phyloP scores from a whole-genome alignment of 352 stramenopile species.

The Phytophthora multivora region DNA sequence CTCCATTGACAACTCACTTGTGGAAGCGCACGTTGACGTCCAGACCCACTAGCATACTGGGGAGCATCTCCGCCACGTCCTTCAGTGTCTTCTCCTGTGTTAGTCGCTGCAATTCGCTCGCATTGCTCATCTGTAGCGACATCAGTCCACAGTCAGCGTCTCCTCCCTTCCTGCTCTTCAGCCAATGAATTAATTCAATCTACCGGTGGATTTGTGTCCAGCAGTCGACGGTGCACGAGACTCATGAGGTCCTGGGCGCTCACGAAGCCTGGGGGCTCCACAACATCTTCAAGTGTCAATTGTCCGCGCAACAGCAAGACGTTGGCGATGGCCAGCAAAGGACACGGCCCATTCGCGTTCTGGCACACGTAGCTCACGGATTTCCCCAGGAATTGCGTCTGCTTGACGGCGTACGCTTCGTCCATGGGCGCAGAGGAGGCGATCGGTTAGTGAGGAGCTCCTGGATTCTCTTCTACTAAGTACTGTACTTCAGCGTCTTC shows the following conservation, averaged over 20 bases:
- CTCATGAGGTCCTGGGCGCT: slow-evolving; percentile 91
- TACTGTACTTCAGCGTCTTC: background rate
- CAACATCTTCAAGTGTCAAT: slow-evolving; percentile 74
- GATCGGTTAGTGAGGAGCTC: background rate
- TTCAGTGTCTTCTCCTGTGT: slow-evolving; percentile 88
- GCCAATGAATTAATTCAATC: background rate
- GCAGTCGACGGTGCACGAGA: slow-evolving; percentile 87
- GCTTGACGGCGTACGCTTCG: slow-evolving; percentile 84
- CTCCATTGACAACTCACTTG: slow-evolving; percentile 42
- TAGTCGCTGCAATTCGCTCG: slow-evolving; percentile 60
- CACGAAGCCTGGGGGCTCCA: slow-evolving; percentile 74
- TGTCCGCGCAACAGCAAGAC: slow-evolving; percentile 93
- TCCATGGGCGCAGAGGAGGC: slow-evolving; percentile 33
- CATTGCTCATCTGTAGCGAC: slow-evolving; percentile 39
- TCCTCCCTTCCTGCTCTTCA: background rate
- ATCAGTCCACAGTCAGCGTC: slow-evolving; percentile 5
- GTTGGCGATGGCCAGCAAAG: slow-evolving; percentile 96
- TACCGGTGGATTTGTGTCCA: slow-evolving; percentile 83
- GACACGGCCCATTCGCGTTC: slow-evolving; percentile 98
- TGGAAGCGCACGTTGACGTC: slow-evolving; percentile 99
- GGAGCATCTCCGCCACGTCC: slow-evolving; percentile 92
- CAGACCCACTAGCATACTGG: slow-evolving; percentile 94
- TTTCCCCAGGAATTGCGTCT: slow-evolving; percentile 78
- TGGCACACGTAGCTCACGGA: slow-evolving; percentile 93
- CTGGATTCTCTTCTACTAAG: slow-evolving; percentile 2